phyloP scores from a whole-genome alignment of 352 stramenopile genomes.

The Pythium dissotocum region DNA sequence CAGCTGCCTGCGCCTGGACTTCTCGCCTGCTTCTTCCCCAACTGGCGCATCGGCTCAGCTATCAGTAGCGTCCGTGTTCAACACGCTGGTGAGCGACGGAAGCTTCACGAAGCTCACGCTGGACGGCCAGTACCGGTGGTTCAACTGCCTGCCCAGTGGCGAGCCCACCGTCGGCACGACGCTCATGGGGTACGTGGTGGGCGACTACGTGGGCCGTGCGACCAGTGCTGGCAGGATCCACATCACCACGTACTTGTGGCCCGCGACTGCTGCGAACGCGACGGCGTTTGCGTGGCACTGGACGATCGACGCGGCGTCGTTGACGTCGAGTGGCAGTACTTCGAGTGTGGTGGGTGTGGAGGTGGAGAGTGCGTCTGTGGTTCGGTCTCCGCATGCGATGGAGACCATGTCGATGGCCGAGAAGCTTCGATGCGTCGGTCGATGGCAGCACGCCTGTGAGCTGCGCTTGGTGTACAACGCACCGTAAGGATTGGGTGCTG shows the following conservation, averaged over 20 bases:
- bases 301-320: constrained; percentile 8
- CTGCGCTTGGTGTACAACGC: too few relatives aligned
- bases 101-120: constrained; percentile 12
- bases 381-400: background rate
- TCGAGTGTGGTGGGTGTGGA: constrained; percentile 1
- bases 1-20: background rate
- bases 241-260: constrained; percentile 19
- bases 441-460: constrained; percentile 3
- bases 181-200: constrained; percentile 13
- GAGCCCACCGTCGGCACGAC: constrained; percentile 14
- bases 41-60: background rate
- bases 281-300: constrained; percentile 11
- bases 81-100: background rate
- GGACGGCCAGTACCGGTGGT: constrained; percentile 15
- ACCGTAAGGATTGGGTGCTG: too few relatives aligned
- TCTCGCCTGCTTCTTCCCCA: background rate
- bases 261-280: background rate
- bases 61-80: constrained; percentile 11
- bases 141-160: constrained; percentile 11
- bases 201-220: constrained; percentile 11
- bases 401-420: constrained; percentile 17
- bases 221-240: constrained; percentile 9
- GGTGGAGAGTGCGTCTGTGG: constrained; percentile 9
- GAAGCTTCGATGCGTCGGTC: constrained; percentile 10
- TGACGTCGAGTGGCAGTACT: background rate